Conservation (phyloP, 441 rosid genomes). For the Gossypium schwendimanii region DNA sequence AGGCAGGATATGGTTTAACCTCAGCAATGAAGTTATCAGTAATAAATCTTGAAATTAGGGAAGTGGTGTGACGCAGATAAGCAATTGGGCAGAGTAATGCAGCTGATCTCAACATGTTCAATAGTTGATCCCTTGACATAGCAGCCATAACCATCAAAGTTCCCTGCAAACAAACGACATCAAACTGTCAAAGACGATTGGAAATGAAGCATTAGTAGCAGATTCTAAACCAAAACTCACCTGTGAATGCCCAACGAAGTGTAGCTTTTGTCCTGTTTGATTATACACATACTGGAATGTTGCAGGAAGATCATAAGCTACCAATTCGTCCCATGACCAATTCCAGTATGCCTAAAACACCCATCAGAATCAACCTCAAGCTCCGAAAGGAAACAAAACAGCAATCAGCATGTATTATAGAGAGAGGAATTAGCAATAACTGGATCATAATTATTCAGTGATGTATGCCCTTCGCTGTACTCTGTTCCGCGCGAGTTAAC, state of each 20-base stretch:
- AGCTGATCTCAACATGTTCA: constrained; percentile 40
- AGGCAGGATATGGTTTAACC: constrained; percentile 19
- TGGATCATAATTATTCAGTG: constrained; percentile 27
- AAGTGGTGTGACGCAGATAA: constrained; percentile 29
- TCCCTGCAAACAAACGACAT: constrained; percentile 26
- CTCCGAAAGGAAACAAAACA: not conserved
- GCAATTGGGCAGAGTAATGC: constrained; percentile 38
- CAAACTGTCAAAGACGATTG: not conserved
- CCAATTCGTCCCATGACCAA: constrained; percentile 56
- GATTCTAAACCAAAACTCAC: constrained; percentile 13
- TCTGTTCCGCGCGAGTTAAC: constrained; percentile 41
- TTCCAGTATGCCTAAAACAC: constrained; percentile 38
- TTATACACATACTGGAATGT: constrained; percentile 31
- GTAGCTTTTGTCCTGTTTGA: constrained; percentile 35
- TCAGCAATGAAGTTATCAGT: constrained; percentile 28
- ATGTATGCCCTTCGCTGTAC: constrained; percentile 31
- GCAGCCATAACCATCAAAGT: constrained; percentile 44
- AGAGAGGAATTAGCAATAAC: constrained; percentile 15
- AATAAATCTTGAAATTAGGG: constrained; percentile 26
- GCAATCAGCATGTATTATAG: not conserved
- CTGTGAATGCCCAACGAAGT: constrained; percentile 43
- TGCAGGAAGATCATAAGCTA: constrained; percentile 45
- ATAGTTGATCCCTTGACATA: constrained; percentile 26
- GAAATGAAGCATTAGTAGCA: not conserved
- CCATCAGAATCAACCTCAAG: not conserved